phyloP scores from a whole-genome alignment of 179 eudicot genomes.

The Spergularia azorica region DNA sequence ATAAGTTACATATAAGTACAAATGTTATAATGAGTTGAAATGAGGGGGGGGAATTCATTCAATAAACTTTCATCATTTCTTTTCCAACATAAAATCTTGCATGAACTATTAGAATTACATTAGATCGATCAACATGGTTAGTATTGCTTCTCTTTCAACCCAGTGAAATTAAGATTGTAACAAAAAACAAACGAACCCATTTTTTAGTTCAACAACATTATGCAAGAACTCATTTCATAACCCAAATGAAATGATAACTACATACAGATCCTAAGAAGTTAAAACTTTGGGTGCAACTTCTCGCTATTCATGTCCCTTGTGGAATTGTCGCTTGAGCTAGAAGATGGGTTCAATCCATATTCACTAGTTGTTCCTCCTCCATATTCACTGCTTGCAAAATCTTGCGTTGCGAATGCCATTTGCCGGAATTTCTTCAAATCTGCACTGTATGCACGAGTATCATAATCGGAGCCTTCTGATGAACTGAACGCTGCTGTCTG shows the following conservation, averaged over 20 bases:
- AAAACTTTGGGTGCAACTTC: neutral
- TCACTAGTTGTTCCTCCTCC: slow-evolving; percentile 46
- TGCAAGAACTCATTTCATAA: neutral
- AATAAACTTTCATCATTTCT: neutral
- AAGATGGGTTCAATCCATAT: slow-evolving; percentile 50
- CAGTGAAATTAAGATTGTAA: neutral
- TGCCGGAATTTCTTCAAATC: slow-evolving; percentile 74
- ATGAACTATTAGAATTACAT: neutral
- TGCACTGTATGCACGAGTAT: slow-evolving; percentile 64
- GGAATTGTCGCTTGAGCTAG: slow-evolving; percentile 40
- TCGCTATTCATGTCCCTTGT: slow-evolving; percentile 26
- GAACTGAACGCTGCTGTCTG: slow-evolving; percentile 21
- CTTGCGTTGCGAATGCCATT: slow-evolving; percentile 56
- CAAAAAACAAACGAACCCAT: neutral
- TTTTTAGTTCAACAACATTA: neutral
- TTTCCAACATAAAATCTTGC: neutral
- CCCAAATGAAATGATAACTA: neutral
- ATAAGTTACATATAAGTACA: too few species aligned
- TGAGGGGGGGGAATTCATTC: neutral
- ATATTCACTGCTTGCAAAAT: slow-evolving; percentile 44
- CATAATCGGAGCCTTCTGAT: slow-evolving; percentile 44
- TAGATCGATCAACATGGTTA: neutral
- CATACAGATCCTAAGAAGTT: neutral
- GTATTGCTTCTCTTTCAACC: neutral
- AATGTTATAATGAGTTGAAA: neutral